Base-by-base conservation (phyloP, 306 rosid genomes). In the Citrullus amarus region DNA sequence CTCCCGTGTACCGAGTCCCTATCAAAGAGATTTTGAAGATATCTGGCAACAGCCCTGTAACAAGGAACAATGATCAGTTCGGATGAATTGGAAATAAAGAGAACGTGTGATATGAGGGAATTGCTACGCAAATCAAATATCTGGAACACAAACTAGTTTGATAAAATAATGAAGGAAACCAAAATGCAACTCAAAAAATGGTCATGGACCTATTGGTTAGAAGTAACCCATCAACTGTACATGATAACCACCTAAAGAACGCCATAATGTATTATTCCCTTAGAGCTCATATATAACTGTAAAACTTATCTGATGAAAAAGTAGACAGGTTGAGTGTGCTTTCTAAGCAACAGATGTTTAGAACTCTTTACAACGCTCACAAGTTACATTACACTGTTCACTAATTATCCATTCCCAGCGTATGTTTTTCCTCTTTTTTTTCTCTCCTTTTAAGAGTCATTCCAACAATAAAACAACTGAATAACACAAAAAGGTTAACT, bases 31-130 rank as follows among this genome's bases (percentile, higher is more conserved):
- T 82, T 87, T 85, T 96, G 99, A 70, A 96, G 96, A 86, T 96
- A 96, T 83, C 91, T 96, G 73, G 96, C 97, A 84, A 96, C 99
- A 81, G 96, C 94, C 89, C 99, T 88, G 82, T 28, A 84, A 73
- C 82, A 46, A 79, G 65, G 61, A 67, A 79, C 36, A 34, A 22
- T 6, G 65, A 78, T 78, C 51, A 83, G 80, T 30, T 79, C 63
- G 65, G 70, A 63, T n/a, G 50, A 20, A 58, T 14, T 8, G 22
- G 39, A 17, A 65, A 65, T 28, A 61, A 72, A 48, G 17, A 48
- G 60, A 20, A n/a, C 18, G 12, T 5, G 20, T 46, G n/a, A 25
- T 32, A 34, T 65, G 12, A 25, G 22, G 18, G 59, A 25, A 22
- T 48, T 28, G 5, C 22, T 22, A 28, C 15, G 36, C 43, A 18